Percentiles rank a stretch among this genome's conserved stretches.
phyloP scores from a whole-genome alignment of 2,329 filamentous ascomycete genomes.

The Thielaviopsis ethacetica region DNA sequence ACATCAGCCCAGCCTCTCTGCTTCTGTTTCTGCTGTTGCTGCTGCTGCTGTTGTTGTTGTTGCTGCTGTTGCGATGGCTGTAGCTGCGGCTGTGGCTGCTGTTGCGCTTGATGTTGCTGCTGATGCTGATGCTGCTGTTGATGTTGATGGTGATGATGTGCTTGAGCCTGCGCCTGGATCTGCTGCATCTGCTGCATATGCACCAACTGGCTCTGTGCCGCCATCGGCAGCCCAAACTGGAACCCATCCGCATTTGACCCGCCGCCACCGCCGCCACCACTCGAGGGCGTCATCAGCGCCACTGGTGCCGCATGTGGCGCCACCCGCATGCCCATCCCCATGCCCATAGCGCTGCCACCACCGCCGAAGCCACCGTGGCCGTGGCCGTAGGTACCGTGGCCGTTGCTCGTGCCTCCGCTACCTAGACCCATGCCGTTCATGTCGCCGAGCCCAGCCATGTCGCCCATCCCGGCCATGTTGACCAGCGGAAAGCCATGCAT shows the following conservation, averaged over 20 bases:
- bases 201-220: constrained; percentile 1
- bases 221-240: constrained; percentile 1
- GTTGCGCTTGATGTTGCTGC: not conserved
- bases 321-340: not conserved
- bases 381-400: too few species aligned
- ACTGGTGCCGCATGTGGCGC: not conserved
- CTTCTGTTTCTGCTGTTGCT: not conserved
- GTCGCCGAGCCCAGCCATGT: not conserved
- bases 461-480: not conserved
- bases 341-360: not conserved
- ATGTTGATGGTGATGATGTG: not conserved
- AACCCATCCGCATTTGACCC: not conserved
- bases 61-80: not conserved
- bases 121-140: not conserved
- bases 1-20: not conserved
- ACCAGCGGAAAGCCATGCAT: not conserved
- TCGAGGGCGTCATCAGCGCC: not conserved
- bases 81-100: not conserved
- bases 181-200: constrained; percentile 7
- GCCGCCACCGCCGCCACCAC: not conserved
- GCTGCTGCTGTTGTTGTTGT: not conserved
- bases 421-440: not conserved
- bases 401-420: too few species aligned
- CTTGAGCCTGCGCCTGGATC: not conserved
- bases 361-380: not conserved